Percentiles rank a stretch among this genome's conserved stretches.
Evolutionary conservation across 2,329 filamentous ascomycete species (phyloP).

Genomic region (Lecanoromycetidae sp.): DNA sequence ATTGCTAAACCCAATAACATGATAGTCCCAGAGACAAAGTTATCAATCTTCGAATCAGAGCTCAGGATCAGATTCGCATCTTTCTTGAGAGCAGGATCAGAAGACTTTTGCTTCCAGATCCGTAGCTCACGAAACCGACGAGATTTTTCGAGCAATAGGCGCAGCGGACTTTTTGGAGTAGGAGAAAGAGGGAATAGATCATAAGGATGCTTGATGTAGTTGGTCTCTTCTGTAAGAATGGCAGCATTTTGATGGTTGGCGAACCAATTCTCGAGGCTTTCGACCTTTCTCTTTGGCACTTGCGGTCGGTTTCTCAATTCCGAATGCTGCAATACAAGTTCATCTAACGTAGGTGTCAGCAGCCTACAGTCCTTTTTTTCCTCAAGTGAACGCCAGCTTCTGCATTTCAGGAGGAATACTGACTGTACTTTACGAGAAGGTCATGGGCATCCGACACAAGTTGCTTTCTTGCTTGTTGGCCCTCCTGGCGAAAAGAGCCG

Average conservation of each 20-base stretch:
- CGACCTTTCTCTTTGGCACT: conserved; percentile 1
- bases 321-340: conserved; percentile 1
- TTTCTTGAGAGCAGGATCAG: neutral
- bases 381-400: too few species aligned
- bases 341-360: too few species aligned
- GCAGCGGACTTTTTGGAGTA: conserved; percentile 6
- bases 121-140: neutral
- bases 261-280: conserved; percentile 6
- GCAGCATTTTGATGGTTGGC: neutral
- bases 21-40: neutral
- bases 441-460: neutral
- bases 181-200: conserved; percentile 2
- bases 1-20: neutral
- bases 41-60: conserved; percentile 1
- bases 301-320: neutral
- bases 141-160: conserved; percentile 1
- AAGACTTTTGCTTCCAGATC: neutral
- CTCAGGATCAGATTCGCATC: neutral
- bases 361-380: too few species aligned
- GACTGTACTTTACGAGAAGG: too few species aligned
- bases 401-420: too few species aligned
- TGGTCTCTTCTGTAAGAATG: neutral
- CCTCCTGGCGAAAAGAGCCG: conserved; percentile 5
- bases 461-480: neutral
- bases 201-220: neutral